Conservation (phyloP, 768 basidiomycete species). For the Tubosaeta sp. region DNA sequence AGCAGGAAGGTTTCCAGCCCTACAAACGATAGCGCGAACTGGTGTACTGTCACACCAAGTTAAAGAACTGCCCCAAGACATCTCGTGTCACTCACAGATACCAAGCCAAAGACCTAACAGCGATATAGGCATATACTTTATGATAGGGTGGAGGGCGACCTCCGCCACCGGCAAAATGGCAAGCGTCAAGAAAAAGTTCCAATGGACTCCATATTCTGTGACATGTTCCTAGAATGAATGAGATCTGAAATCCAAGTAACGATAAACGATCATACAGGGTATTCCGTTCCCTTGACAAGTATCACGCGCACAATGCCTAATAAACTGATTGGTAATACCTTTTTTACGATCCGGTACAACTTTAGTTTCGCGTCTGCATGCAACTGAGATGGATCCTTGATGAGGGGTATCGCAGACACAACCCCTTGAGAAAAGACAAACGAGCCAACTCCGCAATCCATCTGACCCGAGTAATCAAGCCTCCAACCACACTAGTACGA, state of each 20-base stretch:
- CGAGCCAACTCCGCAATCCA: conserved; percentile 97
- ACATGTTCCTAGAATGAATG: conserved; percentile 71
- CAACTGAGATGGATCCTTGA: conserved; percentile 59
- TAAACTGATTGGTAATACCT: conserved; percentile 60
- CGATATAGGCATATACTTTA: conserved; percentile 53
- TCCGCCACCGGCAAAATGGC: conserved; percentile 75
- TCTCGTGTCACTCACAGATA: conserved; percentile 40
- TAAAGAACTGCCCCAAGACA: not conserved
- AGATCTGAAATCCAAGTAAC: not conserved
- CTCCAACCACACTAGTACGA: not conserved
- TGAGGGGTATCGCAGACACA: conserved; percentile 78
- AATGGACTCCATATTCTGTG: conserved; percentile 94
- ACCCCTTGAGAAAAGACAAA: conserved; percentile 97
- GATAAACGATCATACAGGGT: conserved; percentile 63
- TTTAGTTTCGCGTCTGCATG: conserved; percentile 48
- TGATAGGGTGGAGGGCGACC: conserved; percentile 62
- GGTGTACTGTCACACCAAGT: conserved; percentile 52
- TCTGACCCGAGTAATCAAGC: conserved; percentile 45
- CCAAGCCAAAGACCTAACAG: conserved; percentile 60
- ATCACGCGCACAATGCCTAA: conserved; percentile 77
- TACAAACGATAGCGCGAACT: conserved; percentile 52
- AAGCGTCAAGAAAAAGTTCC: conserved; percentile 98
- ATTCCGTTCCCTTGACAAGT: conserved; percentile 89
- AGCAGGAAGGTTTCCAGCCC: conserved; percentile 65
- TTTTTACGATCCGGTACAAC: conserved; percentile 46